Base-by-base conservation (phyloP, 202 grass and related monocot genomes). In the Setaria viridis region DNA sequence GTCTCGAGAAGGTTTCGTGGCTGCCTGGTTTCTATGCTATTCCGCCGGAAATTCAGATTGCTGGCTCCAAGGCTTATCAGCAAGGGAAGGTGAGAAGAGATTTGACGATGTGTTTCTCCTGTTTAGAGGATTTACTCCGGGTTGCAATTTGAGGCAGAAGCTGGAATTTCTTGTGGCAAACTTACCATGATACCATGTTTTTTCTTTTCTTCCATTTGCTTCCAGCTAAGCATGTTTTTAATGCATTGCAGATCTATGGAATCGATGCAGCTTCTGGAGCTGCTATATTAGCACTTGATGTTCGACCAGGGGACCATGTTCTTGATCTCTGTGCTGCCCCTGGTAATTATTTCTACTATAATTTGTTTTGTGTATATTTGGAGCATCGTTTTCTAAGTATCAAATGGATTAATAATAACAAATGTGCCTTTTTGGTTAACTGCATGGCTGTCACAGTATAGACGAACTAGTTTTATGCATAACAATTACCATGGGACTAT, bases 241-340 rank as follows among this genome's bases (percentile, higher is more conserved):
- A 84, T 60, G 58, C 56, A 71, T 76, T 79, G 30, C 88, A 98
- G 96, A 94, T 98, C 51, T 98, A 98, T 62, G 96, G 96, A 59
- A 95, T 98, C n/a, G 96, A 98, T 94, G 96, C 96, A 63, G 81
- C 96, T 66, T 95, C 96, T 6, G 96, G 96, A 79, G 96, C 96
- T 69, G 90, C 96, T 76, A 91, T 94, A 78, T 74, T 89, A 79
- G 91, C 96, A 76, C 88, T 99, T 63, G 86, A 88, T 91, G 90
- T 95, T 82, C 78, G 12, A 42, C 86, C 81, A 56, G 96, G 91
- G 69, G 91, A 99, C 41, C 93, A 95, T 88, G 93, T 99, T 82
- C 96, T 99, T 62, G 96, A 99, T 71, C 91, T 99, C 60, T 99
- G 96, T 92, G 90, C 93, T 33, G 96, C 96, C 39, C 96, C 93